Evolutionary conservation across 179 eudicot species (phyloP).

Genomic region (Beta lomatogona): DNA sequence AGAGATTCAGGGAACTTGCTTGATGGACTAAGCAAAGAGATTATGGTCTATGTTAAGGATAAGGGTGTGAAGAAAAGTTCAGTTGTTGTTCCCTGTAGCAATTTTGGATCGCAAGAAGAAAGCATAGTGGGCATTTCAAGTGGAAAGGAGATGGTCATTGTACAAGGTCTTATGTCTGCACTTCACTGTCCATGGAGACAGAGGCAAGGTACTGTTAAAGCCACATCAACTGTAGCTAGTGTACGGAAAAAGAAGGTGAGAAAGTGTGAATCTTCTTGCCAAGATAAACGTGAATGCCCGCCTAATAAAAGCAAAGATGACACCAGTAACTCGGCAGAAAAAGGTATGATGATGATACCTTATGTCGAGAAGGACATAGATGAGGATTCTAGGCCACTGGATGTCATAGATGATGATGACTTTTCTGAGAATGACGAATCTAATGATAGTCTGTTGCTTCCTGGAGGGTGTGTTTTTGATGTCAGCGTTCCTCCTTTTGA

Average conservation of each 20-base stretch:
- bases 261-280: background rate
- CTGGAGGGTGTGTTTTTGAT: slow-evolving; percentile 24
- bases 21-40: slow-evolving; percentile 3
- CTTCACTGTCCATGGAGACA: background rate
- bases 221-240: background rate
- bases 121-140: slow-evolving; percentile 18
- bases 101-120: slow-evolving; percentile 15
- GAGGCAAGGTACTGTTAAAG: slow-evolving; percentile 1
- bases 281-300: slow-evolving; percentile 27
- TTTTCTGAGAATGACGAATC: slow-evolving; percentile 25
- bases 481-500: slow-evolving; percentile 52
- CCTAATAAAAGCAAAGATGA: slow-evolving; percentile 21
- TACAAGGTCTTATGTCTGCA: slow-evolving; percentile 18
- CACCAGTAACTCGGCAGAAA: slow-evolving; percentile 6
- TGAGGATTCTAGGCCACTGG: slow-evolving; percentile 23
- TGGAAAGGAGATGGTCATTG: slow-evolving; percentile 11
- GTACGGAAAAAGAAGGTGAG: background rate
- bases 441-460: slow-evolving; percentile 27
- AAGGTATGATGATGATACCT: slow-evolving; percentile 20
- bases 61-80: slow-evolving; percentile 29
- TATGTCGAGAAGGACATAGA: slow-evolving; percentile 22
- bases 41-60: slow-evolving; percentile 22
- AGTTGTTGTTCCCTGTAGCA: slow-evolving; percentile 15
- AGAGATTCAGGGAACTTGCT: background rate
- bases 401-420: slow-evolving; percentile 24